Conservation (phyloP, 2,329 filamentous ascomycete species). For the Diplodia sapinea region DNA sequence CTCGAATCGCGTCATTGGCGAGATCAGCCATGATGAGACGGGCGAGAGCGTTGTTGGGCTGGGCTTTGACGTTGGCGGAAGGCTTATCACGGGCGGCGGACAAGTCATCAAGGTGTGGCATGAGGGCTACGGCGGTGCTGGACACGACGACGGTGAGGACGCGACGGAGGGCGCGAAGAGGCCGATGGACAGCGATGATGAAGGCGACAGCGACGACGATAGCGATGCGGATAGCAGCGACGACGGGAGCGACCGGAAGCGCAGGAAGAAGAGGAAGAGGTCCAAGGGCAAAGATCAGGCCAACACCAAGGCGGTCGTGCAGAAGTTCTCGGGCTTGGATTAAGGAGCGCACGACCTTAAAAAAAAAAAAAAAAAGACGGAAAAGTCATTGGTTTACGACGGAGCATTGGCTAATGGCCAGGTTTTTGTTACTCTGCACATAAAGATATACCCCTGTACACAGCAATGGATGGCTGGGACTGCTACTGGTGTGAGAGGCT, state of each 20-base stretch:
- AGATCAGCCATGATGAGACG: constrained; percentile 75
- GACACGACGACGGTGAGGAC: constrained; percentile 39
- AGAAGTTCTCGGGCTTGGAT: constrained; percentile 44
- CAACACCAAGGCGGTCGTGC: constrained; percentile 38
- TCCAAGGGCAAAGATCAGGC: constrained; percentile 43
- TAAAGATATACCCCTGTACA: constrained; percentile 16
- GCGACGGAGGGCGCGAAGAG: constrained; percentile 44
- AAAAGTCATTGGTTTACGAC: neutral
- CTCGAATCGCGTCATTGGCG: constrained; percentile 71
- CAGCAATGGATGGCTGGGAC: constrained; percentile 9
- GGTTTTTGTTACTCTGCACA: neutral
- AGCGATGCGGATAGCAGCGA: constrained; percentile 44
- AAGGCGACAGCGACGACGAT: constrained; percentile 42
- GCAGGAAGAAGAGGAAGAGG: constrained; percentile 53
- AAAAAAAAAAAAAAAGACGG: neutral
- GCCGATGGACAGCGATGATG: constrained; percentile 48
- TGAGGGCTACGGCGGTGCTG: constrained; percentile 61
- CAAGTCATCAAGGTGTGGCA: constrained; percentile 88
- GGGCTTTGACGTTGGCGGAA: constrained; percentile 81
- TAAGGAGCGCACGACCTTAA: neutral
- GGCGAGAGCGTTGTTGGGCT: constrained; percentile 79
- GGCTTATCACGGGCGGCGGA: constrained; percentile 90
- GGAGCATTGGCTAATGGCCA: neutral
- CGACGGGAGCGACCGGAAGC: constrained; percentile 52
- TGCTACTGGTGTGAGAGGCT: neutral